Evolutionary conservation across 352 stramenopile species (phyloP), one percentile per base, ranked within the genome.

Genomic region (Phytophthora ohioensis): DNA sequence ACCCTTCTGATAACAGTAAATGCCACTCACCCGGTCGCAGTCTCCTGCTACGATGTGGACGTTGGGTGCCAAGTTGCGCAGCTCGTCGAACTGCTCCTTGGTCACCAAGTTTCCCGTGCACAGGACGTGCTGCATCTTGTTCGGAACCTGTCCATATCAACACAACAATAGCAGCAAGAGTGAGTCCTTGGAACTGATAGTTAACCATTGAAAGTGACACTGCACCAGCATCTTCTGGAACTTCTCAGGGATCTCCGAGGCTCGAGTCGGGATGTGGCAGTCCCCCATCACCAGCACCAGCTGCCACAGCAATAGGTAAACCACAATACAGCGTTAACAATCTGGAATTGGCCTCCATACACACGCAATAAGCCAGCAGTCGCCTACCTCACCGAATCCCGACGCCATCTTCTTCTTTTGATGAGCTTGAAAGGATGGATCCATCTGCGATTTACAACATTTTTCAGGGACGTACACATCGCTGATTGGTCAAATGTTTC

Each of bases 61-160:
- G 69, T 98, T 99, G 2, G 95, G 95, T 30, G 97, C 94, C n/a
- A 99, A 76, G n/a, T 89, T 85, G 42, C 88, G 88, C 52, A 99
- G 82, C 76, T 98, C 94, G 27, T 99, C 91, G 65, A 96, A 99
- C 73, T 99, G 94, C 71, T 99, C 96, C 55, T 95, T 95, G 3
- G 91, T 95, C 55, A 92, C 91, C 65, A 99, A 79, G 78, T 99
- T 99, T 34, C 98, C 98, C 13, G 97, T 99, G 78, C 97, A 99
- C 55, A 99, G 76, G 9, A 99, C 93, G 75, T 99, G 97, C 75
- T 99, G 95, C 79, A 99, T 99, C 75, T 99, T 99, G 73, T 98
- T 98, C 3, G 97, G 97, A 10, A 99, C 86, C 54, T 99, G 76
- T 48, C 21, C 3, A 0, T 11, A 63, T 32, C 42, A 13, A 54